Percentiles rank a stretch among this genome's conserved stretches.
These are phyloP conservation scores for Astragalus glycyphyllos DNA, from an alignment of 306 rosid genomes.

Conservation along the genomic window DNA sequence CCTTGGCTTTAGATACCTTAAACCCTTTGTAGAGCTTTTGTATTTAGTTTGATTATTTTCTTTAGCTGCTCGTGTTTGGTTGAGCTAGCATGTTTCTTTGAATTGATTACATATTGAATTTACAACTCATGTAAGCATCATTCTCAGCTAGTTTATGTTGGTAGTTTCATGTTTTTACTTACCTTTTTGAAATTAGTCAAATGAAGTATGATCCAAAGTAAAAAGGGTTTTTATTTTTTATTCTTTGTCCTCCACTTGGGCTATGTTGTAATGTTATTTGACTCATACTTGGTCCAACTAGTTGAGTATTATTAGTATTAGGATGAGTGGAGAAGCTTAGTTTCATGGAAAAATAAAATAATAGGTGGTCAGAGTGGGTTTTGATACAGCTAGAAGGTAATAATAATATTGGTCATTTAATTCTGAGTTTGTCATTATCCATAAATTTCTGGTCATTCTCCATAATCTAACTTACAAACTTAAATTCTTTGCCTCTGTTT, in stretches of 20 bases:
- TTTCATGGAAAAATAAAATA: too few relatives aligned
- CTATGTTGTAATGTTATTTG: too few relatives aligned
- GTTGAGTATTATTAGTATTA: too few relatives aligned
- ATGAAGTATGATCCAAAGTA: neutral
- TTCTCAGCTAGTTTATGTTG: constrained; percentile 1
- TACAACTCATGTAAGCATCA: neutral
- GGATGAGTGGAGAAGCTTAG: too few relatives aligned
- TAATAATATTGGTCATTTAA: too few relatives aligned
- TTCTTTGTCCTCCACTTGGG: too few relatives aligned
- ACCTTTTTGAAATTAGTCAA: neutral
- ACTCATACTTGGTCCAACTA: too few relatives aligned
- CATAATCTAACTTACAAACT: constrained; percentile 6
- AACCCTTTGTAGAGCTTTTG: neutral
- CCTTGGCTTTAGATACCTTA: constrained; percentile 5
- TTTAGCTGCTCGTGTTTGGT: constrained; percentile 14
- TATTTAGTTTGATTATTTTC: neutral
- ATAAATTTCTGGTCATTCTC: constrained; percentile 12
- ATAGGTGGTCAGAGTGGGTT: too few relatives aligned
- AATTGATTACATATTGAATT: neutral
- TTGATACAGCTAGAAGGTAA: too few relatives aligned
- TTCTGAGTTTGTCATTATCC: too few relatives aligned
- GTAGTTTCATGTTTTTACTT: constrained; percentile 14
- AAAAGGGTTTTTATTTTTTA: neutral
- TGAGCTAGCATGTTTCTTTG: constrained; percentile 21
- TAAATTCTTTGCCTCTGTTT: neutral